A percentile compares a stretch with the other conserved stretches of the same genome.
phyloP scores from a whole-genome alignment of 2,329 filamentous ascomycete genomes.

The Chaetomium strumarium region DNA sequence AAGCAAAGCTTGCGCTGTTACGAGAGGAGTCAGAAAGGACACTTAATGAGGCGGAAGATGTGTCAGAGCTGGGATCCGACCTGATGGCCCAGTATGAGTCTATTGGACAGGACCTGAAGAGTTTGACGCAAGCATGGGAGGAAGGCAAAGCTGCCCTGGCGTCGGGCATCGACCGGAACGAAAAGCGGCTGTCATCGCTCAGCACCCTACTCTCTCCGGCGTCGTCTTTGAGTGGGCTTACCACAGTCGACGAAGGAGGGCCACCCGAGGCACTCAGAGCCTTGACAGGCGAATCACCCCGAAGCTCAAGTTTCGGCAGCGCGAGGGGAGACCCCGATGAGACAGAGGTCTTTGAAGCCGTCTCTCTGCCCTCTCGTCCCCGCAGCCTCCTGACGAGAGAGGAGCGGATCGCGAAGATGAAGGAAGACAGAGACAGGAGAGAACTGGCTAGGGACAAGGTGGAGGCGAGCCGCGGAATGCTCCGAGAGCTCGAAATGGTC shows the following conservation, averaged over 20 bases:
- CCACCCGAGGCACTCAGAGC: constrained; percentile 62
- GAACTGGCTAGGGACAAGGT: constrained; percentile 65
- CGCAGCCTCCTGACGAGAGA: constrained; percentile 71
- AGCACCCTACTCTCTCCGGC: constrained; percentile 54
- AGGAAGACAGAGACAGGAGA: constrained; percentile 75
- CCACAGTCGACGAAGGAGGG: constrained; percentile 51
- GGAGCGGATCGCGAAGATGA: constrained; percentile 81
- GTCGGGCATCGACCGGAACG: constrained; percentile 74
- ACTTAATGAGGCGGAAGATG: constrained; percentile 66
- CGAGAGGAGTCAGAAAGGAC: constrained; percentile 81
- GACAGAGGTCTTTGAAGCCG: constrained; percentile 84
- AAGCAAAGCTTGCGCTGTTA: constrained; percentile 89
- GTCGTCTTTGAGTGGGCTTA: constrained; percentile 61
- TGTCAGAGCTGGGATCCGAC: constrained; percentile 69
- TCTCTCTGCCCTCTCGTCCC: constrained; percentile 67
- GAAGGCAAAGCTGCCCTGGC: constrained; percentile 78
- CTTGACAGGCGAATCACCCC: constrained; percentile 64
- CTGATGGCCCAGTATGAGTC: constrained; percentile 90
- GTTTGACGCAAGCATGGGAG: constrained; percentile 79
- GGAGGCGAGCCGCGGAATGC: constrained; percentile 82
- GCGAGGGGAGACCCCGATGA: constrained; percentile 56
- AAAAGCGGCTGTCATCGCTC: constrained; percentile 61
- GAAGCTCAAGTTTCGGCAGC: constrained; percentile 44
- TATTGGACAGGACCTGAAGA: constrained; percentile 79
- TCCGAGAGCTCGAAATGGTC: constrained; percentile 86